Conservation (phyloP, 2,329 filamentous ascomycete species). For the Cladosporium oxysporum region DNA sequence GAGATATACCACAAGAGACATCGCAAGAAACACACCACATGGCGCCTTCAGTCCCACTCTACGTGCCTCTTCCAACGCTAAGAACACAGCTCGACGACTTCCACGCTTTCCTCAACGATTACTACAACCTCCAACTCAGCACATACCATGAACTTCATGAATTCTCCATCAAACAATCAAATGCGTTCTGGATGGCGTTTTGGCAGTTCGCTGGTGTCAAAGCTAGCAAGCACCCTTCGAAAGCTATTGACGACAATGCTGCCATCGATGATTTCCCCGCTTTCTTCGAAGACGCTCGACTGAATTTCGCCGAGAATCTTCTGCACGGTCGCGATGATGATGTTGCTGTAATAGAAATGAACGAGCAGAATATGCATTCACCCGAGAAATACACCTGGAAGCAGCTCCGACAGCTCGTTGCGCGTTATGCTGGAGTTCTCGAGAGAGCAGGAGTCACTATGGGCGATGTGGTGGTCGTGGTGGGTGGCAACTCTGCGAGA, state of each 20-base stretch:
- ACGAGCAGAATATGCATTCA: background rate
- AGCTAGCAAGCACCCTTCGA: too few relatives aligned
- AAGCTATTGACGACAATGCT: background rate
- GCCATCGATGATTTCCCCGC: background rate
- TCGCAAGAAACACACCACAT: too few relatives aligned
- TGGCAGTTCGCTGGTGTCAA: too few relatives aligned
- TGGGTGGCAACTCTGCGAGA: background rate
- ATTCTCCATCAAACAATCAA: too few relatives aligned
- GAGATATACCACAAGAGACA: too few relatives aligned
- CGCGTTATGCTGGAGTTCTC: background rate
- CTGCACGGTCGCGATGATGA: background rate
- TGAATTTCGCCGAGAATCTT: background rate
- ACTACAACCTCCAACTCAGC: too few relatives aligned
- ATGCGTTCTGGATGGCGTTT: too few relatives aligned
- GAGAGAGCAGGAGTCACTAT: background rate
- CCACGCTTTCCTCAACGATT: too few relatives aligned
- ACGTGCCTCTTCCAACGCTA: too few relatives aligned
- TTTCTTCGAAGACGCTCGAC: background rate
- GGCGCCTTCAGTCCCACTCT: too few relatives aligned
- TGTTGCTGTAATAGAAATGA: background rate
- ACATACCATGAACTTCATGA: too few relatives aligned
- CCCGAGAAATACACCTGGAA: background rate
- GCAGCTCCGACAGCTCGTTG: background rate
- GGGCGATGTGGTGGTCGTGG: background rate
- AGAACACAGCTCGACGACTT: too few relatives aligned